Base-by-base conservation (phyloP, 805 yeast species). In the Ogataea trehaloabstinens region DNA sequence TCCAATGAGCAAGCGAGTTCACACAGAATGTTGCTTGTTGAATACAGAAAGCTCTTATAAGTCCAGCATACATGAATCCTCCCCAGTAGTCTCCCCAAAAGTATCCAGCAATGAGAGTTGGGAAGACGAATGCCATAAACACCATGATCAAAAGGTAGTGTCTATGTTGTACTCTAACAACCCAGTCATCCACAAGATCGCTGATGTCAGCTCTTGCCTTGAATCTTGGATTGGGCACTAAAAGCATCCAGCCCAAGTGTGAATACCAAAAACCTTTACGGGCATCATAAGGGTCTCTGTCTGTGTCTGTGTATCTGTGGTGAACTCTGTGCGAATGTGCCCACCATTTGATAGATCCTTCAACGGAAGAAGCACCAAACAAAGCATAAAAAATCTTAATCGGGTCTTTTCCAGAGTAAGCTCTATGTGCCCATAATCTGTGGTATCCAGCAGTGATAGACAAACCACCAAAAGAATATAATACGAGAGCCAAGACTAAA, bases 341-440 rank as follows among this genome's bases (percentile, higher is more conserved):
- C 95, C 95, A 85, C 93, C 93, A 85, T 63, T 85, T 85, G 61
- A 85, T 80, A 29, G 91, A 83, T 49, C 95, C 95, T 62, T 85
- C 89, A 34, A 85, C 80, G 39, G 89, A 78, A 30, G 89, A 85
- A 24, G 91, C 87, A 47, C 95, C 95, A 53, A 85, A 85, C 19
- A 82, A 61, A 5, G 91, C 95, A 56, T 66, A 83, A 50, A 82
- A 76, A 30, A 82, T 55, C 49, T 79, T 74, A 30, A 82, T 68
- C 12, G 86, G 81, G 56, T 71, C 60, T 43, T 68, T 71, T 12
- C 84, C 89, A 38, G 73, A 72, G 54, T 79, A 85, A 15, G 91
- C 70, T 60, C 82, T 78, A 64, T 85, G 95, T 20, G 93, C 69
- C 80, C 81, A 85, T 47, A 82, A 68, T 63, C 95, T 71, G 57